These are phyloP conservation scores for Helicocarpus griseus DNA, from an alignment of 2,329 filamentous ascomycete species.

Conservation along the genomic window DNA sequence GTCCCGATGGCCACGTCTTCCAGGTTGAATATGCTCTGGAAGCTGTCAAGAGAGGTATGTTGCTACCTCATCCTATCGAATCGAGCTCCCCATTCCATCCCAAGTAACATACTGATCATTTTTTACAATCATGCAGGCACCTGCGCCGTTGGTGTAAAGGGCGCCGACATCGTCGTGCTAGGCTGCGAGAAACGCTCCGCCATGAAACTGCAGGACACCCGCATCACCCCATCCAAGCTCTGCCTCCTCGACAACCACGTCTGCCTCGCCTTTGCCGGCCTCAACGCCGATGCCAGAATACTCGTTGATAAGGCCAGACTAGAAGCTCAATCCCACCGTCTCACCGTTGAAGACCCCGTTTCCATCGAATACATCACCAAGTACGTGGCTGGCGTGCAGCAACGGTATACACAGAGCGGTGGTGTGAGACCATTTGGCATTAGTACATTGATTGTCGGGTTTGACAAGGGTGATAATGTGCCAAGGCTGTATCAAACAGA, in stretches of 20 bases:
- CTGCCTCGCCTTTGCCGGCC: conserved; percentile 89
- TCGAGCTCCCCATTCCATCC: conserved; percentile 1
- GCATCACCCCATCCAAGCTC: conserved; percentile 98
- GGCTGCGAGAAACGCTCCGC: conserved; percentile 98
- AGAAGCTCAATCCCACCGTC: conserved; percentile 92
- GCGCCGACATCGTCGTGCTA: conserved; percentile 83
- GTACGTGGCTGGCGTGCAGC: conserved; percentile 94
- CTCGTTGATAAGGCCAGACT: conserved; percentile 95
- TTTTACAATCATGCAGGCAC: conserved; percentile 53
- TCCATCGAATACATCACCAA: conserved; percentile 99
- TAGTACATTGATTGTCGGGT: conserved; percentile 96
- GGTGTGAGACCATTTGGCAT: conserved; percentile 98
- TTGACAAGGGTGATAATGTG: conserved; percentile 82
- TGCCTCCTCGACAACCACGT: conserved; percentile 92
- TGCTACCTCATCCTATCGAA: conserved; percentile 11
- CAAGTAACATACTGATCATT: conserved; percentile 15
- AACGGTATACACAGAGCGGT: conserved; percentile 97
- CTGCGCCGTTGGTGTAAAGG: conserved; percentile 96
- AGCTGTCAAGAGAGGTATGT: conserved; percentile 88
- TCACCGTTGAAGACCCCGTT: conserved; percentile 94
- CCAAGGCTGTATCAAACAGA: conserved; percentile 95
- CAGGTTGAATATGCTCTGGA: conserved; percentile 99
- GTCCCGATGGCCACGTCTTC: conserved; percentile 98
- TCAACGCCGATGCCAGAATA: conserved; percentile 96
- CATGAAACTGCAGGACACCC: conserved; percentile 98